phyloP scores from a whole-genome alignment of 225 moss, liverwort and hornwort genomes.

The Pleurozium schreberi region DNA sequence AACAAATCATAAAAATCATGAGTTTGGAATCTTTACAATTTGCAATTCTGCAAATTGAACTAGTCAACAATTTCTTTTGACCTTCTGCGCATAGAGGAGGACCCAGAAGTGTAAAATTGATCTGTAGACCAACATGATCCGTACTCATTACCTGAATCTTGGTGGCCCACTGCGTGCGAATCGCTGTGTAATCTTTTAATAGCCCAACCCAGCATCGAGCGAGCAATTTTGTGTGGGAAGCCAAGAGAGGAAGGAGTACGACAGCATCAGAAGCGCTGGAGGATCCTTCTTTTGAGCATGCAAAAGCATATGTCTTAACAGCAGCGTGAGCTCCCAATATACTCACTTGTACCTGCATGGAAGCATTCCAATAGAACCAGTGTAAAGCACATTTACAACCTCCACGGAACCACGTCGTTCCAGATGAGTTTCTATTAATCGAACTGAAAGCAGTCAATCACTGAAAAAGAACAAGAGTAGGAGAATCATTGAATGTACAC shows the following conservation, averaged over 20 bases:
- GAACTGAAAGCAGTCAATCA: background rate
- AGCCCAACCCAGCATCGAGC: conserved; percentile 90
- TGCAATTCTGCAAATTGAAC: background rate
- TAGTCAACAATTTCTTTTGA: background rate
- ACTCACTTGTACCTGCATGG: conserved; percentile 74
- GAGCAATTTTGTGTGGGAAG: conserved; percentile 51
- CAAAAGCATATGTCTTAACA: conserved; percentile 75
- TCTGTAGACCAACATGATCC: background rate
- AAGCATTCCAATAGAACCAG: background rate
- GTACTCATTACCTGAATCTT: conserved; percentile 50
- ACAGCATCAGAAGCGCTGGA: conserved; percentile 44
- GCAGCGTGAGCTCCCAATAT: conserved; percentile 92
- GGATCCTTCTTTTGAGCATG: conserved; percentile 43
- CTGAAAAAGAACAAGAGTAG: background rate
- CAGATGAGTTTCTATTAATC: background rate
- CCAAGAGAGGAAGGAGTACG: conserved; percentile 64
- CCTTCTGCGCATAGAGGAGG: background rate
- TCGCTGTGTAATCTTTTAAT: conserved; percentile 71
- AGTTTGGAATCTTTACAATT: background rate
- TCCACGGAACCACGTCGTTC: background rate
- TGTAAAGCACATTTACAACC: background rate
- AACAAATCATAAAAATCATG: background rate
- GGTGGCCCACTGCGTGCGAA: conserved; percentile 61
- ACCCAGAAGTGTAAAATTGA: background rate
- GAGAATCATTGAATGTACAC: background rate